These are phyloP conservation scores for Solanum ossicruentum DNA, from an alignment of 257 asterid genomes.

Conservation along the genomic window DNA sequence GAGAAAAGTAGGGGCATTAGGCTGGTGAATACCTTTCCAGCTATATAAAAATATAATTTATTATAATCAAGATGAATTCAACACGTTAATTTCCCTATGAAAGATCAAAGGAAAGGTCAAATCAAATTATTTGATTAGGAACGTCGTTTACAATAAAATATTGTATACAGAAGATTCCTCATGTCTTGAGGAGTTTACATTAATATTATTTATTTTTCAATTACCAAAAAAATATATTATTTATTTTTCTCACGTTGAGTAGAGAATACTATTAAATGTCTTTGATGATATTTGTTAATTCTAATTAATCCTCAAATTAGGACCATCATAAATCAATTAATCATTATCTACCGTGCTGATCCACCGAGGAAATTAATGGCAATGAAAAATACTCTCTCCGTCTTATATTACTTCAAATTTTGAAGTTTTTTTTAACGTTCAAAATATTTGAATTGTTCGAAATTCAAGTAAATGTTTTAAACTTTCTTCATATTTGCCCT, in stretches of 20 bases:
- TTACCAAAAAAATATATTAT: no score
- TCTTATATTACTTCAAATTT: no score
- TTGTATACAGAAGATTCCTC: not conserved
- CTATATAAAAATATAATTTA: not conserved
- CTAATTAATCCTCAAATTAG: not conserved
- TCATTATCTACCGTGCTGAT: not conserved
- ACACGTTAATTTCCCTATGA: not conserved
- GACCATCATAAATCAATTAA: not conserved
- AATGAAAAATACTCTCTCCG: no score
- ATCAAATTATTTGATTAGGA: not conserved
- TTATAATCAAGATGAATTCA: not conserved
- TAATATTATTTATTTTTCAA: not conserved
- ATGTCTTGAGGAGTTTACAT: not conserved
- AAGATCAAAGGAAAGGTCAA: not conserved
- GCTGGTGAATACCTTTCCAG: not conserved
- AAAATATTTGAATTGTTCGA: no score
- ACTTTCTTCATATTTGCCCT: no score
- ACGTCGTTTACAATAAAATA: not conserved
- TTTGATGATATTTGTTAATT: not conserved
- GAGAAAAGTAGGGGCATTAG: not conserved
- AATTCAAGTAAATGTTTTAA: no score
- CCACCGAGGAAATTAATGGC: no score
- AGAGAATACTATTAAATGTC: not conserved
- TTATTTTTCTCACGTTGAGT: not conserved
- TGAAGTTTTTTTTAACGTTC: no score